Evolutionary conservation across 1,284 basidiomycete species (phyloP).

Genomic region (Leccinum subrobustum): DNA sequence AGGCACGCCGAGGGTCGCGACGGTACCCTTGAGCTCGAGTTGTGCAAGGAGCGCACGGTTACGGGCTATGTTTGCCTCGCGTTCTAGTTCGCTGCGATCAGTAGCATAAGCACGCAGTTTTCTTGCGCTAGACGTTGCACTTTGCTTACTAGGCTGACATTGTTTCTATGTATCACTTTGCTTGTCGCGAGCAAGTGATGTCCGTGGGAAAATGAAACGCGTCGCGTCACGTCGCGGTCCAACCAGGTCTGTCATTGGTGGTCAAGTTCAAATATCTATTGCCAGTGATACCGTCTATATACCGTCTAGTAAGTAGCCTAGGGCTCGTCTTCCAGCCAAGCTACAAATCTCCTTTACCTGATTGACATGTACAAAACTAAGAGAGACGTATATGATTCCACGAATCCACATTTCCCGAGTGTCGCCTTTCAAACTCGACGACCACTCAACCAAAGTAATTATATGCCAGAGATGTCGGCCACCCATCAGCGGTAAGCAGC

Average conservation of each 20-base stretch:
- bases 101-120: too few relatives aligned
- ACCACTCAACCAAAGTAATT: constrained; percentile 29
- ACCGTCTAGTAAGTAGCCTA: neutral
- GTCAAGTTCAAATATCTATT: neutral
- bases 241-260: too few relatives aligned
- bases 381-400: neutral
- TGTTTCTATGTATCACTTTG: constrained; percentile 27
- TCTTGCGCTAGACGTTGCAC: neutral
- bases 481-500: constrained; percentile 43
- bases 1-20: too few relatives aligned
- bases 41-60: too few relatives aligned
- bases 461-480: constrained; percentile 52
- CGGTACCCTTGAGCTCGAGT: too few relatives aligned
- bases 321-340: neutral
- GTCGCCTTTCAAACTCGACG: neutral
- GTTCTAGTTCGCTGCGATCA: too few relatives aligned
- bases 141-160: constrained; percentile 29
- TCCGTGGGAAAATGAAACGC: constrained; percentile 12
- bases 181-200: neutral
- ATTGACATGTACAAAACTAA: constrained; percentile 11
- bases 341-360: neutral
- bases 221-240: constrained; percentile 30
- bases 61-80: too few relatives aligned
- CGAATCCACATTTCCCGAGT: neutral
- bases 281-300: neutral